phyloP scores from a whole-genome alignment of 1,284 basidiomycete genomes.

The Uromyces viciae-fabae region DNA sequence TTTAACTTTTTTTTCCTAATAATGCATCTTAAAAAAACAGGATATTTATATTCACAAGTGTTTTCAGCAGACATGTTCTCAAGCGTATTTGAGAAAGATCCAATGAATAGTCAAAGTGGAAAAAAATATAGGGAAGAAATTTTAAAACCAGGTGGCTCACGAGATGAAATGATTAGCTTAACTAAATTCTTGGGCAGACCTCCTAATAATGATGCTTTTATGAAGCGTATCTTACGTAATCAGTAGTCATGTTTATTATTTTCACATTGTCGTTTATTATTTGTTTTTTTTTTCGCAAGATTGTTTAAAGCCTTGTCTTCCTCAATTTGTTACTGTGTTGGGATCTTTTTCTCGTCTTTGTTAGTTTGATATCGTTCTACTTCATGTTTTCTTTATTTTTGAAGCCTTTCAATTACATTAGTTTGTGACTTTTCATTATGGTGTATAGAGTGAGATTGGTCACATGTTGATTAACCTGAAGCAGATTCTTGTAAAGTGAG shows the following conservation, averaged over 20 bases:
- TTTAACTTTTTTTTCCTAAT: neutral
- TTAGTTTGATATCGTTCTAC: no score
- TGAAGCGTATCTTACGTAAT: constrained; percentile 60
- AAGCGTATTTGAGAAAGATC: constrained; percentile 72
- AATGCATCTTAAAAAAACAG: neutral
- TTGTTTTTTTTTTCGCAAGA: neutral
- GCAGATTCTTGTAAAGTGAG: no score
- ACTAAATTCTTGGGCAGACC: constrained; percentile 71
- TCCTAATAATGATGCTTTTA: constrained; percentile 72
- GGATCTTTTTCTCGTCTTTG: no score
- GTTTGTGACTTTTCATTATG: no score
- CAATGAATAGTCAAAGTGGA: constrained; percentile 65
- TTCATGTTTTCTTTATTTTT: no score
- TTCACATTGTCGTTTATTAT: neutral
- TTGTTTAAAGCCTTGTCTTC: no score
- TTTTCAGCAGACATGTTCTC: constrained; percentile 76
- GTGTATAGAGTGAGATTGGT: no score
- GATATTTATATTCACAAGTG: constrained; percentile 64
- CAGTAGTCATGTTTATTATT: no score
- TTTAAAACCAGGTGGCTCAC: constrained; percentile 61
- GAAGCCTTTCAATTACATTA: no score
- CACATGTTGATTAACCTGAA: no score
- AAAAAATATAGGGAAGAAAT: constrained; percentile 61
- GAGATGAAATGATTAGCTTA: constrained; percentile 63
- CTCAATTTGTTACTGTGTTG: no score